Percentiles rank a stretch among this genome's conserved stretches.
Evolutionary conservation across 306 rosid species (phyloP).

Genomic region (Quercus wislizeni): DNA sequence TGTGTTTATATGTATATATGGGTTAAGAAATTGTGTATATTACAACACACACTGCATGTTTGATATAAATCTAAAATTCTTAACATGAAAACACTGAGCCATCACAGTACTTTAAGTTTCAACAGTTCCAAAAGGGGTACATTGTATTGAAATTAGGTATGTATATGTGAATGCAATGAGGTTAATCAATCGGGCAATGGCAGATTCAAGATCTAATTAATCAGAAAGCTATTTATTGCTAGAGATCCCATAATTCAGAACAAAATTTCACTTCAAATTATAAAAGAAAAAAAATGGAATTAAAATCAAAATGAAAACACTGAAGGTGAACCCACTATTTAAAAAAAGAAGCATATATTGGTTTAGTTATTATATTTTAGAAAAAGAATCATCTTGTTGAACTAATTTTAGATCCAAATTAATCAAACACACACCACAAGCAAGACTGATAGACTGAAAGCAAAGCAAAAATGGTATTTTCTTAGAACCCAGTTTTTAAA

Average conservation of each 20-base stretch:
- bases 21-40: background rate
- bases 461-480: background rate
- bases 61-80: background rate
- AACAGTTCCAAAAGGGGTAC: background rate
- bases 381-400: conserved; percentile 8
- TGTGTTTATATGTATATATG: background rate
- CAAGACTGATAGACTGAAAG: background rate
- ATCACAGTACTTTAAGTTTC: too few species aligned
- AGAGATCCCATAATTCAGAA: conserved; percentile 25
- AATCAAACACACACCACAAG: background rate
- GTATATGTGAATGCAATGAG: background rate
- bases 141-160: background rate
- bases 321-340: background rate
- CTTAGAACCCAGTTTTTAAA: background rate
- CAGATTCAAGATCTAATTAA: conserved; percentile 30
- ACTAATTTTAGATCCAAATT: conserved; percentile 38
- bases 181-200: background rate
- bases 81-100: background rate
- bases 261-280: background rate
- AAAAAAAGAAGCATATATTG: background rate
- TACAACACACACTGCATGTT: background rate
- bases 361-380: background rate
- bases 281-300: conserved; percentile 2
- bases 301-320: conserved; percentile 21
- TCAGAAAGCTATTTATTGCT: background rate